Conservation (phyloP, 2,329 filamentous ascomycete genomes). For the Byssoonygena ceratinophila region DNA sequence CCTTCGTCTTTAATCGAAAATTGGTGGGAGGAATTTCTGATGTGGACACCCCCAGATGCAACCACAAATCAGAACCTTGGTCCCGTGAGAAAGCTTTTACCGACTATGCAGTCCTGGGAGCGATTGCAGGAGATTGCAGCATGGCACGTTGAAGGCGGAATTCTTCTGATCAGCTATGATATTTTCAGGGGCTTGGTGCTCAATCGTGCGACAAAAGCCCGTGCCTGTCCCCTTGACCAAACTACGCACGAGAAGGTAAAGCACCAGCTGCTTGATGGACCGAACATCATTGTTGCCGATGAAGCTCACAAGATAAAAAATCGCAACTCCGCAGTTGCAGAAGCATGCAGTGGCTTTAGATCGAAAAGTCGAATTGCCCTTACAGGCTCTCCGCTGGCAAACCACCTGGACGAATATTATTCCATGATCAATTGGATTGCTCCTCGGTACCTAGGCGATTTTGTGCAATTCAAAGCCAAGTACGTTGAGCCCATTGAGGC, state of each 20-base stretch:
- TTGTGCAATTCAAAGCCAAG: slow-evolving; percentile 56
- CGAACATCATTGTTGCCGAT: slow-evolving; percentile 69
- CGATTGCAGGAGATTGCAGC: slow-evolving; percentile 41
- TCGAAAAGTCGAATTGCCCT: slow-evolving; percentile 67
- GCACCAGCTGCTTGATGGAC: slow-evolving; percentile 46
- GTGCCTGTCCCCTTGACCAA: slow-evolving; percentile 24
- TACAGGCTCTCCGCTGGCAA: slow-evolving; percentile 76
- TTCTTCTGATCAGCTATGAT: slow-evolving; percentile 66
- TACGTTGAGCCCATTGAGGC: slow-evolving; percentile 63
- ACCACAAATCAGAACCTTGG: slow-evolving; percentile 40
- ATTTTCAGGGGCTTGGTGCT: slow-evolving; percentile 48
- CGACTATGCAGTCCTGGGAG: slow-evolving; percentile 26
- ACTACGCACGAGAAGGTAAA: slow-evolving; percentile 33
- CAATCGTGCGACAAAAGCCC: slow-evolving; percentile 25
- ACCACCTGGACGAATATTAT: slow-evolving; percentile 74
- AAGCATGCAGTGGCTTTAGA: slow-evolving; percentile 48
- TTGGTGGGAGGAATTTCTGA: slow-evolving; percentile 66
- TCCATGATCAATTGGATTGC: slow-evolving; percentile 83
- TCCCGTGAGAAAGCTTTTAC: slow-evolving; percentile 45
- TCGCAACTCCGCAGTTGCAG: slow-evolving; percentile 41
- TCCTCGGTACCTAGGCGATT: slow-evolving; percentile 61
- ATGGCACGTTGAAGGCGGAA: slow-evolving; percentile 58
- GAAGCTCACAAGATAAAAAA: slow-evolving; percentile 79
- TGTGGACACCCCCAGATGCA: slow-evolving; percentile 51
- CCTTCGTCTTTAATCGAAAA: slow-evolving; percentile 67